Percentiles rank a stretch among this genome's conserved stretches.
These are phyloP conservation scores for Rhynchosporium graminicola DNA, from an alignment of 2,329 filamentous ascomycete genomes.

Conservation along the genomic window DNA sequence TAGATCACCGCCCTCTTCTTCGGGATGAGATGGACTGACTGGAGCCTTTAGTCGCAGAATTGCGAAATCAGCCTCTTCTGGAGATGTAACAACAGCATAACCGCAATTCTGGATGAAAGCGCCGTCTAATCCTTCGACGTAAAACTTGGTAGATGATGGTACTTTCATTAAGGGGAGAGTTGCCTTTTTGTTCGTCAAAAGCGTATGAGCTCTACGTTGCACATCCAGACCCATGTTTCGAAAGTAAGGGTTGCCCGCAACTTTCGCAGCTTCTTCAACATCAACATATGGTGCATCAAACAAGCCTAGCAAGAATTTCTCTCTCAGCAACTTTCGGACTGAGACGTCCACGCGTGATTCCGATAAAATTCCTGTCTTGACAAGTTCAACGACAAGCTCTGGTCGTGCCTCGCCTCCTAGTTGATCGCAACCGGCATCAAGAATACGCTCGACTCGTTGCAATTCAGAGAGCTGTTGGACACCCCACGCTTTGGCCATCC, in stretches of 20 bases:
- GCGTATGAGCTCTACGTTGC: neutral
- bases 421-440: constrained; percentile 7
- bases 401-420: neutral
- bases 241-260: neutral
- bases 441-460: neutral
- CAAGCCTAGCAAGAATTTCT: neutral
- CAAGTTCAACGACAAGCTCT: neutral
- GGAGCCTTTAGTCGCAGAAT: constrained; percentile 4
- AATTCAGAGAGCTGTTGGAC: neutral
- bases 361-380: neutral
- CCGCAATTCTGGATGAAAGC: neutral
- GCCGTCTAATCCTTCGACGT: neutral
- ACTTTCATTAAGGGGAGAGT: neutral
- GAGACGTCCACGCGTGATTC: neutral
- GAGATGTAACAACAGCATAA: neutral
- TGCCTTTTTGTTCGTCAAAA: neutral
- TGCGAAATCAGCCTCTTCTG: neutral
- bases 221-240: neutral
- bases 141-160: neutral
- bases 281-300: constrained; percentile 3
- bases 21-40: neutral
- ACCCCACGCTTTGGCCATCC: constrained; percentile 1
- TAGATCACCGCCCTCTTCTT: neutral
- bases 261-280: neutral
- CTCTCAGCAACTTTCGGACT: neutral